phyloP scores from a whole-genome alignment of 2,329 filamentous ascomycete genomes.

The Mariannaea sp. region DNA sequence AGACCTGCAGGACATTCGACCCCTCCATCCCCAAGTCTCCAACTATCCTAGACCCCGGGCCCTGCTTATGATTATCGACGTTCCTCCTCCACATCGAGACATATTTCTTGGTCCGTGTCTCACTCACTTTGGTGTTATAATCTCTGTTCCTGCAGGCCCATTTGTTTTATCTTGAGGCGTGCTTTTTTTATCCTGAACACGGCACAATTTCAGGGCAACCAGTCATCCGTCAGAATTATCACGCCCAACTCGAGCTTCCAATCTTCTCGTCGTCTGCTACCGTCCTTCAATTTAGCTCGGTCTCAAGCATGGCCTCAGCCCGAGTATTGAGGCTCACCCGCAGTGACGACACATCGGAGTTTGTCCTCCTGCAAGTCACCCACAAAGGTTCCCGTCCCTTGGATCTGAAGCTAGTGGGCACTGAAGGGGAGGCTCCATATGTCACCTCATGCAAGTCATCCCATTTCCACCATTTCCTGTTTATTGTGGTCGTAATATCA shows the following conservation, averaged over 20 bases:
- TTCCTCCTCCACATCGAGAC: conserved; percentile 25
- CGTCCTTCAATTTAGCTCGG: not conserved
- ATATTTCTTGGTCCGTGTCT: conserved; percentile 31
- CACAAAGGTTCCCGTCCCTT: conserved; percentile 57
- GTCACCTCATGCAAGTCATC: conserved; percentile 58
- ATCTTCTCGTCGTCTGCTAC: no score
- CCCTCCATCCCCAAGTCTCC: conserved; percentile 3
- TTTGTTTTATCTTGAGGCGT: not conserved
- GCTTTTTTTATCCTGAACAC: conserved; percentile 16
- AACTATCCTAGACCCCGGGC: conserved; percentile 10
- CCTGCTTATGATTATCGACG: conserved; percentile 18
- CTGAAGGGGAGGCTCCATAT: conserved; percentile 68
- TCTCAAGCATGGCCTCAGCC: conserved; percentile 31
- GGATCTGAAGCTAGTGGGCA: conserved; percentile 70
- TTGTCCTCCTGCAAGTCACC: conserved; percentile 65
- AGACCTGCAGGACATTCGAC: conserved; percentile 9
- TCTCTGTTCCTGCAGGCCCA: not conserved
- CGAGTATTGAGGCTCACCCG: conserved; percentile 63
- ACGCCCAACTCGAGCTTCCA: conserved; percentile 6
- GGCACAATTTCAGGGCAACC: conserved; percentile 13
- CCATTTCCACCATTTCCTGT: conserved; percentile 22
- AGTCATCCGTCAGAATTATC: conserved; percentile 3
- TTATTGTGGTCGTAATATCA: conserved; percentile 22
- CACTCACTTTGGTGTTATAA: no score
- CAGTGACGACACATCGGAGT: conserved; percentile 55